Percentiles rank a stretch among this genome's conserved stretches.
Conservation (phyloP, 2,329 filamentous ascomycete species). For the Aspergillus puulaauensis region DNA sequence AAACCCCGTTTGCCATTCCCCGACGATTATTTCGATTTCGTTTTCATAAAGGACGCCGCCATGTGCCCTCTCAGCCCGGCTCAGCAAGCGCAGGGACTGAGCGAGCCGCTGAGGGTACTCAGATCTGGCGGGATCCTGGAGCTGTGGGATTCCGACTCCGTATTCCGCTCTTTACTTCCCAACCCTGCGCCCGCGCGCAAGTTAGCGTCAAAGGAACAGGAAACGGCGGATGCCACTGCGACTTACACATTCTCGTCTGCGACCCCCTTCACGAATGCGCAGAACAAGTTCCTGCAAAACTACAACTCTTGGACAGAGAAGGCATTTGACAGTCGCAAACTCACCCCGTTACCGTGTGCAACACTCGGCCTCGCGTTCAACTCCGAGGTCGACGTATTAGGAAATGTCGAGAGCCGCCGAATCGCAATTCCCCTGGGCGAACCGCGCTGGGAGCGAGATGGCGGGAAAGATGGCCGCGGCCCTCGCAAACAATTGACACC, state of each 20-base stretch:
- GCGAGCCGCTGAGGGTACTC: conserved; percentile 75
- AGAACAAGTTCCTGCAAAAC: conserved; percentile 78
- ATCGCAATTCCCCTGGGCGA: conserved; percentile 85
- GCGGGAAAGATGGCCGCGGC: conserved; percentile 32
- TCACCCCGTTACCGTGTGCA: conserved; percentile 76
- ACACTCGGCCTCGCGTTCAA: conserved; percentile 72
- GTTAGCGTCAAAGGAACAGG: conserved; percentile 61
- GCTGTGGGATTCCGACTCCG: conserved; percentile 85
- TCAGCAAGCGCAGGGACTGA: conserved; percentile 57
- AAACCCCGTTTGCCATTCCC: conserved; percentile 73
- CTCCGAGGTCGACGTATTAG: conserved; percentile 73
- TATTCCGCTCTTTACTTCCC: conserved; percentile 77
- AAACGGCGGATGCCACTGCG: conserved; percentile 66
- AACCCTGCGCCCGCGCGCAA: conserved; percentile 65
- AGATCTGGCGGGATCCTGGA: conserved; percentile 78
- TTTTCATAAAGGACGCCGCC: conserved; percentile 83
- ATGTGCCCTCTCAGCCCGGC: conserved; percentile 61
- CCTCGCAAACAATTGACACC: conserved; percentile 57
- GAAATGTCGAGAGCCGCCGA: conserved; percentile 69
- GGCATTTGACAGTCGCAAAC: conserved; percentile 68
- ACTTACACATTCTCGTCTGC: conserved; percentile 81
- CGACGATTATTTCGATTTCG: conserved; percentile 77
- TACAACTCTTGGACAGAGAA: conserved; percentile 81
- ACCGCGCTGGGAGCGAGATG: conserved; percentile 80
- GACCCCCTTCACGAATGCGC: conserved; percentile 75